phyloP scores from a whole-genome alignment of 306 rosid genomes.

The Senna tora region DNA sequence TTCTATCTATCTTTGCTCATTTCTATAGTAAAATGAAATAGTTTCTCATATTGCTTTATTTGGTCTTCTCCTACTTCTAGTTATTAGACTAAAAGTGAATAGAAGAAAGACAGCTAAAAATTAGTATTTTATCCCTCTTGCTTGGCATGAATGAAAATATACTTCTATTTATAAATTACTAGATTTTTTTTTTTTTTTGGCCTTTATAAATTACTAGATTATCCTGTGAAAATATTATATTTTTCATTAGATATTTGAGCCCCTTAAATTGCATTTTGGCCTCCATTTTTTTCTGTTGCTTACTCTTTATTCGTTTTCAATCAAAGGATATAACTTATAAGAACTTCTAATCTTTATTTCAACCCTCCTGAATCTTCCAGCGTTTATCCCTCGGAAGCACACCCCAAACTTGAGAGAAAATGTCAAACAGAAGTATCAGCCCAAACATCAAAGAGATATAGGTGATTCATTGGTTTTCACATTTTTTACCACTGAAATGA shows the following conservation, averaged over 20 bases:
- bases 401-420: neutral
- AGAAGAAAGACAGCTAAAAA: neutral
- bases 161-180: too few species aligned
- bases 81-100: too few species aligned
- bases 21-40: too few species aligned
- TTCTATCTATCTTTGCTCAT: too few species aligned
- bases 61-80: too few species aligned
- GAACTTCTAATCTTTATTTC: neutral
- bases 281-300: constrained; percentile 1
- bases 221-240: neutral
- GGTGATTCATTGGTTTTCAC: neutral
- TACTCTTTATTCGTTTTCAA: neutral
- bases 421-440: constrained; percentile 7
- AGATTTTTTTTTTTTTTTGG: too few species aligned
- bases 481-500: constrained; percentile 21
- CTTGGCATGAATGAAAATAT: neutral
- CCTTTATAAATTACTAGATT: too few species aligned
- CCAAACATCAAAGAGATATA: neutral
- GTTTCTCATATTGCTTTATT: too few species aligned
- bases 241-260: neutral
- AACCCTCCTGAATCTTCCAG: neutral
- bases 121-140: neutral
- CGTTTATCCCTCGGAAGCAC: constrained; percentile 20
- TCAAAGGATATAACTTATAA: neutral
- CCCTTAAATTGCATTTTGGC: neutral